Percentiles rank a stretch among this genome's conserved stretches.
Conservation (phyloP, 2,329 filamentous ascomycete genomes). For the Fusarium sp. region DNA sequence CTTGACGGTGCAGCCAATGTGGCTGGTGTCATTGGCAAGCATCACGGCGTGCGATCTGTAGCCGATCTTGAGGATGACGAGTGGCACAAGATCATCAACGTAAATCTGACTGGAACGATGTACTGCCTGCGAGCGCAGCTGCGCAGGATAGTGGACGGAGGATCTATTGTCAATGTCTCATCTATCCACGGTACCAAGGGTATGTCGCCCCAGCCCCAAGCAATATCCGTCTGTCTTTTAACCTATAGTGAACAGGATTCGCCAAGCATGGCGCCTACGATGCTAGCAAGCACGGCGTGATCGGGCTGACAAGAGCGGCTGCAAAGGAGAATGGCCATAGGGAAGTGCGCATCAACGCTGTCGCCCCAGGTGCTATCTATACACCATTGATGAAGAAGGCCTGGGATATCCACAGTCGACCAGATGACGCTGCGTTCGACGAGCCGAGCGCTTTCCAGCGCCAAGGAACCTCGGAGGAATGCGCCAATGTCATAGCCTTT, state of each 20-base stretch:
- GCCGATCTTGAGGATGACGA: constrained; percentile 56
- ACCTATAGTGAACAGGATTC: constrained; percentile 42
- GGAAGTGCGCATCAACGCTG: constrained; percentile 56
- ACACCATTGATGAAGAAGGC: constrained; percentile 59
- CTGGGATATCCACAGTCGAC: constrained; percentile 48
- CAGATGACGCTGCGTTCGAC: constrained; percentile 52
- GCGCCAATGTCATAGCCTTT: constrained; percentile 48
- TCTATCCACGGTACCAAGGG: constrained; percentile 58
- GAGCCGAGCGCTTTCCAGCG: constrained; percentile 54
- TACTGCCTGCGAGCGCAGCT: constrained; percentile 58
- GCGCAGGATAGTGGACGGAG: constrained; percentile 51
- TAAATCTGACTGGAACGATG: constrained; percentile 62
- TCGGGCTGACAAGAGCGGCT: constrained; percentile 50
- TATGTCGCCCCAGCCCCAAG: constrained; percentile 25
- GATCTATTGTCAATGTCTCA: constrained; percentile 66
- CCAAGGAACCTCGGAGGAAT: constrained; percentile 53
- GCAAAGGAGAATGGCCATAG: constrained; percentile 53
- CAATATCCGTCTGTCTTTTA: constrained; percentile 16
- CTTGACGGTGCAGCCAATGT: constrained; percentile 64
- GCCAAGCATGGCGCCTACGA: constrained; percentile 50
- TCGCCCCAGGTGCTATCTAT: constrained; percentile 58
- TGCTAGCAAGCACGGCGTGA: constrained; percentile 51
- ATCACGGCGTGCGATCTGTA: constrained; percentile 52
- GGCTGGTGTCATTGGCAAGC: constrained; percentile 59
- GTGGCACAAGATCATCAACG: constrained; percentile 57